phyloP scores from a whole-genome alignment of 2,329 filamentous ascomycete species.

The Penicillium sp. region DNA sequence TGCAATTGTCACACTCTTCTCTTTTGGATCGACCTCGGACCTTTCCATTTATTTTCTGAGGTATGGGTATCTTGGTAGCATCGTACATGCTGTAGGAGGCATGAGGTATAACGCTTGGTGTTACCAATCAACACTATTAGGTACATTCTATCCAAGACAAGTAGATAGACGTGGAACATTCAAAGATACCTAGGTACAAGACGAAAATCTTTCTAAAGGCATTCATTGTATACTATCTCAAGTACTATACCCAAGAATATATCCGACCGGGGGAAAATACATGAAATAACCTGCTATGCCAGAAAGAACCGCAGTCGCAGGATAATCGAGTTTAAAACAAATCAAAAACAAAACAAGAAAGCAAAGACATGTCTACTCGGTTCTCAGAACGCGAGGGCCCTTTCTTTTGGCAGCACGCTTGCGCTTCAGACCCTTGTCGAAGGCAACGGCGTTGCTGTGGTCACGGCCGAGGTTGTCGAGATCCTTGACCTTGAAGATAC shows the following conservation, averaged over 20 bases:
- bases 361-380: conserved; percentile 33
- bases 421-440: conserved; percentile 56
- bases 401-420: conserved; percentile 48
- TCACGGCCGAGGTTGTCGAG: conserved; percentile 94
- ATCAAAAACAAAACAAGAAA: conserved; percentile 12
- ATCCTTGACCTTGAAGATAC: conserved; percentile 99
- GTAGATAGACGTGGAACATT: neutral
- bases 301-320: conserved; percentile 4
- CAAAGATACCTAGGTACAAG: neutral
- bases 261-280: conserved; percentile 9
- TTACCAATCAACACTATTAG: too few species aligned
- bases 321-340: conserved; percentile 12
- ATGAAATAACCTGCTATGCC: conserved; percentile 8
- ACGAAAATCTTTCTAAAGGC: neutral
- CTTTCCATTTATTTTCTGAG: neutral
- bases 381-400: conserved; percentile 46
- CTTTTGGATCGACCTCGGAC: neutral
- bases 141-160: neutral
- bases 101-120: too few species aligned
- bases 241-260: conserved; percentile 7
- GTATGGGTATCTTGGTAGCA: neutral
- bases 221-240: conserved; percentile 12
- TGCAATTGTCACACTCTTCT: conserved; percentile 12
- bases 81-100: too few species aligned
- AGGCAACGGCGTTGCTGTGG: conserved; percentile 63